A percentile compares a stretch with the other conserved stretches of the same genome.
phyloP scores from a whole-genome alignment of 2,329 filamentous ascomycete genomes.

The Nemania sp. region DNA sequence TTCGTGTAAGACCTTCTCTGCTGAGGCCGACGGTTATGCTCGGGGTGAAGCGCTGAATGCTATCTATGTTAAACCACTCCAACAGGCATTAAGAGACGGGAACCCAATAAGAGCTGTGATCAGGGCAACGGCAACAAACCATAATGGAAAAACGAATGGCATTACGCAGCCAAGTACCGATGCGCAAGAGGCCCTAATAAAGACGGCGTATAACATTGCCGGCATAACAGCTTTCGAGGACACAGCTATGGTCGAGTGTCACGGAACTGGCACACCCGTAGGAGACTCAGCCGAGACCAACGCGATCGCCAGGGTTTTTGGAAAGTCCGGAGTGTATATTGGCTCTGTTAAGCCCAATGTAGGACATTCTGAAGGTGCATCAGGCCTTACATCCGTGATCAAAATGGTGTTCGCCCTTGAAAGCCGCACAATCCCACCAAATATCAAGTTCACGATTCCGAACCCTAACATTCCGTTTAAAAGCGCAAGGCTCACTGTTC shows the following conservation, averaged over 20 bases:
- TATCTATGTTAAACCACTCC: slow-evolving; percentile 51
- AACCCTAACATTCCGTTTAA: slow-evolving; percentile 40
- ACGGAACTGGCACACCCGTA: slow-evolving; percentile 35
- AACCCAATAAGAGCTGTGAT: slow-evolving; percentile 49
- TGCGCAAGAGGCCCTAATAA: slow-evolving; percentile 27
- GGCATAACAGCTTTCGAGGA: slow-evolving; percentile 25
- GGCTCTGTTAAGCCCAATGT: slow-evolving; percentile 37
- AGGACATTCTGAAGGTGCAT: slow-evolving; percentile 50
- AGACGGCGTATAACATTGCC: slow-evolving; percentile 21
- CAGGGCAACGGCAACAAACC: slow-evolving; percentile 42
- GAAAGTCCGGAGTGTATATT: slow-evolving; percentile 25
- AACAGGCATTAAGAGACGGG: slow-evolving; percentile 50
- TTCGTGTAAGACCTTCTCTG: slow-evolving; percentile 41
- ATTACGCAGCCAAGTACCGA: slow-evolving; percentile 25
- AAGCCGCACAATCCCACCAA: slow-evolving; percentile 44
- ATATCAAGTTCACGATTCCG: slow-evolving; percentile 41
- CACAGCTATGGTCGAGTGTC: slow-evolving; percentile 30
- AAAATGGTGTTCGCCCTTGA: slow-evolving; percentile 49
- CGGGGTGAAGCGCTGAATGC: slow-evolving; percentile 52
- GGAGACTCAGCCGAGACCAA: slow-evolving; percentile 43
- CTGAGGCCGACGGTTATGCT: slow-evolving; percentile 53
- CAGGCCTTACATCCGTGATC: slow-evolving; percentile 47
- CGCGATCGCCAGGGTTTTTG: slow-evolving; percentile 37
- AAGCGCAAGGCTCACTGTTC: slow-evolving; percentile 36
- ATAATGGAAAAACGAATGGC: slow-evolving; percentile 46